phyloP scores from a whole-genome alignment of 495 filamentous ascomycete species.

The Staphylotrichum tortipilum region DNA sequence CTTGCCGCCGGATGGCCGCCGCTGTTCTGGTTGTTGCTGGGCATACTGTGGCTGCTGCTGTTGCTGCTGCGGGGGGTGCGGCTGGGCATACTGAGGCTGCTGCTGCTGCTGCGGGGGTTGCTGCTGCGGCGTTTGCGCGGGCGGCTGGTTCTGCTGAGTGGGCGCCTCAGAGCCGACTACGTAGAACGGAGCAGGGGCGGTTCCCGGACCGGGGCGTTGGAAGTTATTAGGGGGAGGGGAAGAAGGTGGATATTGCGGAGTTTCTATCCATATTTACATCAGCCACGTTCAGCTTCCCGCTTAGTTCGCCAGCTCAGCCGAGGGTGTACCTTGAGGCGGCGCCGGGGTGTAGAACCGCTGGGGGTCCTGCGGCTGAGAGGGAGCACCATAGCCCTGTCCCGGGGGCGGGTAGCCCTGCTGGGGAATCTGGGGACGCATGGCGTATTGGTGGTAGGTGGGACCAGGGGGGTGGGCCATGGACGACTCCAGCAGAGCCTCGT shows the following conservation, averaged over 20 bases:
- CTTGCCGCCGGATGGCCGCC: slow-evolving; percentile 32
- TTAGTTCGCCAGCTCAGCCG: slow-evolving; percentile 22
- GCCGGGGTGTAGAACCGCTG: slow-evolving; percentile 64
- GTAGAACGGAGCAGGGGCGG: slow-evolving; percentile 36
- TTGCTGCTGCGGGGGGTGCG: slow-evolving; percentile 27
- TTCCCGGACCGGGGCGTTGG: slow-evolving; percentile 30
- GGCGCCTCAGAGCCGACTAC: slow-evolving; percentile 40
- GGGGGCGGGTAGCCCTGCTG: slow-evolving; percentile 51
- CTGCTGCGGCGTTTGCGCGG: slow-evolving; percentile 27
- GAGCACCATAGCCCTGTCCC: slow-evolving; percentile 21
- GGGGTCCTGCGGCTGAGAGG: slow-evolving; percentile 51
- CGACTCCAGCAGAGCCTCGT: slow-evolving; percentile 87
- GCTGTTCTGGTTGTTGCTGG: slow-evolving; percentile 26
- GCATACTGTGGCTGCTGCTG: slow-evolving; percentile 29
- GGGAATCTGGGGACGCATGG: slow-evolving; percentile 51
- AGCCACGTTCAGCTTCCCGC: slow-evolving; percentile 12
- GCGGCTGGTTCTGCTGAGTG: slow-evolving; percentile 22
- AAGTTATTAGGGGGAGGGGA: slow-evolving; percentile 40
- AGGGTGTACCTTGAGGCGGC: slow-evolving; percentile 32
- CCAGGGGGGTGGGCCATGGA: slow-evolving; percentile 88
- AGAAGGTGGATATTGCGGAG: slow-evolving; percentile 35
- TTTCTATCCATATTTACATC: slow-evolving; percentile 25
- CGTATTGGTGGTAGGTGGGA: slow-evolving; percentile 55
- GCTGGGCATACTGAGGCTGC: slow-evolving; percentile 22
- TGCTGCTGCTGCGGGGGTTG: slow-evolving; percentile 20